Evolutionary conservation across 805 yeast species (phyloP).

Genomic region (Saturnispora halmiae): DNA sequence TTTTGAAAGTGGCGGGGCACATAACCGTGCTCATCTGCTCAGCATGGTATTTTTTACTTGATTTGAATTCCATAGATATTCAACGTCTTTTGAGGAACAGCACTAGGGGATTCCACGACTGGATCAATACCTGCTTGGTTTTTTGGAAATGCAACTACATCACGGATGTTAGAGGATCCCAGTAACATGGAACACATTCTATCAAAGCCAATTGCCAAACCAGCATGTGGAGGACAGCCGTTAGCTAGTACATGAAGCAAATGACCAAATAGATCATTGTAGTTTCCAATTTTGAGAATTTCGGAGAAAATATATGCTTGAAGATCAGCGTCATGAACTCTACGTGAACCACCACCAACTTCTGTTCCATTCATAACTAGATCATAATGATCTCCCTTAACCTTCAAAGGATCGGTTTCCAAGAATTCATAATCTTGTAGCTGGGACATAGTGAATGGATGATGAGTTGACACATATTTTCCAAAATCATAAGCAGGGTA

Average conservation of each 20-base stretch:
- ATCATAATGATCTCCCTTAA: constrained; percentile 89
- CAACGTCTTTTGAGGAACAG: constrained; percentile 43
- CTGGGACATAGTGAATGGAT: constrained; percentile 93
- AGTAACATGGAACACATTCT: constrained; percentile 83
- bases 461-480: constrained; percentile 70
- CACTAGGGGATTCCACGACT: constrained; percentile 79
- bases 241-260: constrained; percentile 67
- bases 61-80: constrained; percentile 41
- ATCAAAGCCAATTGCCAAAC: constrained; percentile 92
- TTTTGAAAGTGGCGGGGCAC: neutral
- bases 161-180: constrained; percentile 72
- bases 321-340: constrained; percentile 78
- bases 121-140: constrained; percentile 81
- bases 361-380: constrained; percentile 91
- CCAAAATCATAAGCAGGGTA: constrained; percentile 55
- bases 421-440: constrained; percentile 56
- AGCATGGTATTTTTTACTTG: neutral
- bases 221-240: constrained; percentile 99
- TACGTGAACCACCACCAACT: constrained; percentile 93
- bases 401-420: constrained; percentile 46
- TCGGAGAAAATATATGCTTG: constrained; percentile 66
- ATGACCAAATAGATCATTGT: constrained; percentile 72
- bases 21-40: constrained; percentile 11
- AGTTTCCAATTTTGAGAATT: constrained; percentile 50
- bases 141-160: constrained; percentile 95